Evolutionary conservation across 208 protist species (phyloP).

Genomic region (Leishmania arabica): DNA sequence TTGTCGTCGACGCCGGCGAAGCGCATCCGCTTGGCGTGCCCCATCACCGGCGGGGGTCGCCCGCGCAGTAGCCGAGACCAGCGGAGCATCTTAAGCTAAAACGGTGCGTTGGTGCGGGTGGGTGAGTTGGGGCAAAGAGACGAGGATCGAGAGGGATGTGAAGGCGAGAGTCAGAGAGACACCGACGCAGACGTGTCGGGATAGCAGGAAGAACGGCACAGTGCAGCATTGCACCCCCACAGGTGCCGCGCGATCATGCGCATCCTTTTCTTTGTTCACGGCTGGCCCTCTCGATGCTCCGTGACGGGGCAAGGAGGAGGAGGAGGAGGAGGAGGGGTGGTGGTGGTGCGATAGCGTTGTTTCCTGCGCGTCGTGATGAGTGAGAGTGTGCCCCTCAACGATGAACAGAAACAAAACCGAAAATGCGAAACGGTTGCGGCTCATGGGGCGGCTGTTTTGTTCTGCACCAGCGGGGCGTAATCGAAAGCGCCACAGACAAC

Average conservation of each 20-base stretch:
- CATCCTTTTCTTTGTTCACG: neutral
- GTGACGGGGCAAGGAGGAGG: neutral
- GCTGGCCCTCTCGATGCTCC: neutral
- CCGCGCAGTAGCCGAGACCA: conserved; percentile 28
- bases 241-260: neutral
- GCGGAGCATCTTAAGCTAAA: conserved; percentile 41
- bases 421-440: neutral
- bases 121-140: neutral
- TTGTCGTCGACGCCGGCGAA: conserved; percentile 87
- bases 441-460: no score
- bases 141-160: neutral
- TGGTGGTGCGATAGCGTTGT: no score
- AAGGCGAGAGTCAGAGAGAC: neutral
- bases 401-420: neutral
- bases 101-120: neutral
- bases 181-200: neutral
- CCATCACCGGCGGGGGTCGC: conserved; percentile 74
- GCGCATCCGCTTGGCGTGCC: conserved; percentile 61
- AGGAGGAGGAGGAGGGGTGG: no score
- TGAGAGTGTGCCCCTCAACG: no score
- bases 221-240: neutral
- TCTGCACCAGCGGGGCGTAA: no score
- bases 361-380: no score
- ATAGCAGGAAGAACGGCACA: neutral
- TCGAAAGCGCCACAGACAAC: no score